Evolutionary conservation across 176 grass and related monocot genomes (phyloP), one percentile per base, ranked within the genome.

Genomic region (Tuctoria greenei): DNA sequence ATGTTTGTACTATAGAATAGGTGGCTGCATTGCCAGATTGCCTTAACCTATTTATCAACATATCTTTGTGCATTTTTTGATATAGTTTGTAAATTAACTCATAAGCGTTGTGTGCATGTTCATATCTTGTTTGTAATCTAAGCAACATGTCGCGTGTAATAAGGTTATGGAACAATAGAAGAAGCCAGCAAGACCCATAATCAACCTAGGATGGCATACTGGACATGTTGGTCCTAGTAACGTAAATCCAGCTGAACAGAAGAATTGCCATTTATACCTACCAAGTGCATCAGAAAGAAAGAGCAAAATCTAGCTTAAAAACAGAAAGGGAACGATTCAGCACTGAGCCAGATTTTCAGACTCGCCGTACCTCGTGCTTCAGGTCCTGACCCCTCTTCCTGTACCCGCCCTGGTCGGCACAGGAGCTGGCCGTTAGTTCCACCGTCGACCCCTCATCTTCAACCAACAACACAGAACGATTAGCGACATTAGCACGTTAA

Each of bases 401-500:
- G 20, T 18, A 56, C 16, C 39, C 45, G 4, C 10, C 23, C 64
- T 40, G 44, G 27, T 56, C 42, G 4, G 39, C 0, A 12, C 46
- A 49, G 6, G 64, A 84, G 76, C 75, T 79, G 45, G 56, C 18
- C 4, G 8, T 6, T 39, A 65, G 70, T 37, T 65, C 75, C 46
- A 1, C 38, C 27, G 13, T 42, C 21, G 47, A 65, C 8, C 69
- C 81, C 39, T 88, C 81, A 12, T 88, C 86, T 88, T 64, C n/a
- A 66, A 24, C 17, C 60, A 66, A 24, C 38, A 26, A 31, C 2
- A 82, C 5, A 23, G 44, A 80, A 11, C 5, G 35, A 41, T 28
- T 26, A 43, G 46, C 58, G 31, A 56, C 11, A 80, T 0, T 20
- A 75, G 57, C 1, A 27, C 7, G 46, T 16, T 7, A 40, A 20